phyloP scores from a whole-genome alignment of 2,329 filamentous ascomycete genomes.

The Sporothrix dimorphospora region DNA sequence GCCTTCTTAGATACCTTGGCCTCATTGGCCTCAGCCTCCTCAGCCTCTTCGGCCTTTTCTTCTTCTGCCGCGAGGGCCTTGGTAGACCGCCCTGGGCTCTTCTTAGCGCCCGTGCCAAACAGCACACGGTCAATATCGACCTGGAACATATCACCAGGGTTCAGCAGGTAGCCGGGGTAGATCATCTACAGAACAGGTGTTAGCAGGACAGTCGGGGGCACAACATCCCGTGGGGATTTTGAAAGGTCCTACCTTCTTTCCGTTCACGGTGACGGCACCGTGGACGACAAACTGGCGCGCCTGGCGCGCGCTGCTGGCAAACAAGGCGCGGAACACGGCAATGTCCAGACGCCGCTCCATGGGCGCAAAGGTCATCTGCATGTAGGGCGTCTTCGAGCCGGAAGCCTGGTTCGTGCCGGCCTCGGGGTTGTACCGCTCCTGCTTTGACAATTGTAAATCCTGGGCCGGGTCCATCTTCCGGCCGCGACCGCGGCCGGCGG shows the following conservation, averaged over 20 bases:
- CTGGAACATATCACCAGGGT: constrained; percentile 98
- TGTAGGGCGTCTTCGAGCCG: constrained; percentile 73
- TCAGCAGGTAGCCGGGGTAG: constrained; percentile 89
- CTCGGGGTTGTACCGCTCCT: constrained; percentile 27
- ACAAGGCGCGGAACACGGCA: constrained; percentile 91
- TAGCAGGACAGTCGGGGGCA: constrained; percentile 17
- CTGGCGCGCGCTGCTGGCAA: constrained; percentile 90
- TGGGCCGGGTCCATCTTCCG: constrained; percentile 36
- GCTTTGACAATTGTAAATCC: not conserved
- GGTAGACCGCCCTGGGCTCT: constrained; percentile 47
- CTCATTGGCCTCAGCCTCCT: constrained; percentile 34
- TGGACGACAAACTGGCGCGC: constrained; percentile 94
- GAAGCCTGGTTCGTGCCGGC: constrained; percentile 39
- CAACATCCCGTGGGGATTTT: not conserved
- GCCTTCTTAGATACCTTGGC: not conserved
- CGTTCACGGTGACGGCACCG: constrained; percentile 92
- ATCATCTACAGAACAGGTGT: constrained; percentile 66
- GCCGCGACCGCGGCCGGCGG: constrained; percentile 81
- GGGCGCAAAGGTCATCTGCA: constrained; percentile 94
- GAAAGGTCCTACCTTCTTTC: constrained; percentile 71
- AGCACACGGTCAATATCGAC: constrained; percentile 88
- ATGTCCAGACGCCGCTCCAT: constrained; percentile 89
- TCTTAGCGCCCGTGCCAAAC: constrained; percentile 79
- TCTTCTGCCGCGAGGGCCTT: constrained; percentile 36
- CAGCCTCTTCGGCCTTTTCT: constrained; percentile 40